Evolutionary conservation across 2,329 filamentous ascomycete species (phyloP), one percentile per base, ranked within the genome.

Genomic region (Apiospora saccharicola): DNA sequence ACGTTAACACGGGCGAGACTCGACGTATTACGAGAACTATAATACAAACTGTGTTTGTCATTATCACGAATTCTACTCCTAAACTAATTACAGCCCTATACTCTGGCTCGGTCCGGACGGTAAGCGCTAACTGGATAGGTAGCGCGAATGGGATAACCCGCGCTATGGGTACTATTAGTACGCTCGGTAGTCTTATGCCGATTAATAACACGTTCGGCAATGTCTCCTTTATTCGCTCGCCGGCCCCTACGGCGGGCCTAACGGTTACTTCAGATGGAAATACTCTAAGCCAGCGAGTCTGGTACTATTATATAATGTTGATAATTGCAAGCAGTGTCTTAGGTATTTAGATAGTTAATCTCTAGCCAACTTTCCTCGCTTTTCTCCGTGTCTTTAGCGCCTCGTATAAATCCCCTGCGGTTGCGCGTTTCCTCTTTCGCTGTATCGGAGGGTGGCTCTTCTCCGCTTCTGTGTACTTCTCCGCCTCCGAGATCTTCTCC

Each of bases 11-110:
- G 8, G 49, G 49, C 13, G 49, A 49, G 49, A 26, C 49, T 26
- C 49, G 26, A 53, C n/a, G 49, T 53, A 7, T 53, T 24, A 53
- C 49, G 49, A 26, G 49, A 26, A 53, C 49, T 53, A 24, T 53
- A 12, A 53, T 53, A 53, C n/a, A 53, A 53, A 53, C 49, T 12
- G 49, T 53, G 49, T 53, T 53, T 7, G 49, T 53, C 49, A 53
- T 24, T 24, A 12, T 53, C 49, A 53, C 49, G 26, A 26, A 53
- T 2, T 53, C 49, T 26, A 12, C n/a, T 53, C 12, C 49, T 24
- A 53, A 5, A 10, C 49, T 24, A 53, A 12, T 8, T 53, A 53
- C 49, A 53, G 49, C 24, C 49, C n/a, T n/a, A n/a, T n/a, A n/a
- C n/a, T n/a, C n/a, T n/a, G n/a, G n/a, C n/a, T n/a, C n/a, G n/a